A percentile compares a stretch with the other conserved stretches of the same genome.
Evolutionary conservation across 2,329 filamentous ascomycete species (phyloP).

Genomic region (Aspergillus sp.): DNA sequence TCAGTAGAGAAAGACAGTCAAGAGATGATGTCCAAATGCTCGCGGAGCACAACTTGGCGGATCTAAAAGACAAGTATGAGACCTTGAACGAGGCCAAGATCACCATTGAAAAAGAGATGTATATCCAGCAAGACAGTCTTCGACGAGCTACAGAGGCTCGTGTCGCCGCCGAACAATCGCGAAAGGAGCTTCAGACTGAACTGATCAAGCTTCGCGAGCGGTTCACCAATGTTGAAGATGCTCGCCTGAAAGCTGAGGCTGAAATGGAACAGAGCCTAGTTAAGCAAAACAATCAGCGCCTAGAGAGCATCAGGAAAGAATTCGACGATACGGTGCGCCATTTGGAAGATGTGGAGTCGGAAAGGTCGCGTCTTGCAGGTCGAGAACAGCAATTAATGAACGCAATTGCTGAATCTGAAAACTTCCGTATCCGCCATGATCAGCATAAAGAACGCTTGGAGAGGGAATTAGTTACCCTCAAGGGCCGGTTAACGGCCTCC

Average conservation of each 20-base stretch:
- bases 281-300: conserved; percentile 74
- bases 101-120: conserved; percentile 96
- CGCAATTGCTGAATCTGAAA: conserved; percentile 83
- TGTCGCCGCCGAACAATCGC: conserved; percentile 76
- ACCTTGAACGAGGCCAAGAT: conserved; percentile 91
- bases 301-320: conserved; percentile 74
- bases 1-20: conserved; percentile 89
- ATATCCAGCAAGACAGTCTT: conserved; percentile 88
- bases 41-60: conserved; percentile 80
- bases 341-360: conserved; percentile 74
- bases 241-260: conserved; percentile 77
- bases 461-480: conserved; percentile 85
- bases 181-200: conserved; percentile 84
- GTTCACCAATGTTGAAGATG: conserved; percentile 82
- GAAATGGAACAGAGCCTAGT: conserved; percentile 78
- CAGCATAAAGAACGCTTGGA: conserved; percentile 93
- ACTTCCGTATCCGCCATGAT: conserved; percentile 85
- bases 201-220: conserved; percentile 78
- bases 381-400: conserved; percentile 85
- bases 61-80: conserved; percentile 81
- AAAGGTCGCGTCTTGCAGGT: conserved; percentile 71
- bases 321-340: conserved; percentile 76
- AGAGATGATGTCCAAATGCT: conserved; percentile 90
- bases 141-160: conserved; percentile 82
- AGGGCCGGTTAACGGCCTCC: conserved; percentile 83